Evolutionary conservation across 495 filamentous ascomycete species (phyloP), one percentile per base, ranked within the genome.

Genomic region (Tetracladium setigerum): DNA sequence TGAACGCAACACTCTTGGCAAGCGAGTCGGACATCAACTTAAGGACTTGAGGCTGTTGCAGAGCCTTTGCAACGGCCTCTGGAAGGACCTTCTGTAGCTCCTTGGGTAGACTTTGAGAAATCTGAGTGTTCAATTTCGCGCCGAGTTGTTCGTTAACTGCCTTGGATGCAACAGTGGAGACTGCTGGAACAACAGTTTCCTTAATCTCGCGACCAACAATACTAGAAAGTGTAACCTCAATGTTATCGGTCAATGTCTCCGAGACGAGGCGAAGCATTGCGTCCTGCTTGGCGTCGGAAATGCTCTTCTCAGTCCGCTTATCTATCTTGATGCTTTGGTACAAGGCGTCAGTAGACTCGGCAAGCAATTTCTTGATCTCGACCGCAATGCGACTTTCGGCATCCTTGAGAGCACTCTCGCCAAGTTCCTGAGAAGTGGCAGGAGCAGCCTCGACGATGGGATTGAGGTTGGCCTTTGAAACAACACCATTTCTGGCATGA

Each of bases 211-310:
- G 2, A 84, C 81, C 37, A 85, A 62, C 38, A 89, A 83, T 14
- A 69, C 71, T 31, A 73, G 65, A 55, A 83, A 71, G 52, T 91
- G 86, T 60, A 77, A 80, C 35, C 68, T 96, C 89, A 24, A 94
- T 86, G 52, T 96, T 97, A 38, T 92, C 83, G 15, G 87, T 85
- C 15, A 99, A 71, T 11, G 92, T 91, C 42, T 77, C 81, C 1
- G 89, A 92, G 8, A 99, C 86, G 36, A 95, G 72, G 16, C 87
- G 84, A 42, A 99, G 74, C 30, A 99, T 70, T 47, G 84, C 81
- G 45, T 89, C 83, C 52, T 87, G 84, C 50, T 81, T 82, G n/a
- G 80, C 76, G 31, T 68, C 66, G 6, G 54, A 44, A n/a, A 51
- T 46, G 9, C 51, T 69, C 9, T 53, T 61, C 13, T 68, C 59